phyloP scores from a whole-genome alignment of 441 rosid species.

The Populus hybrid region DNA sequence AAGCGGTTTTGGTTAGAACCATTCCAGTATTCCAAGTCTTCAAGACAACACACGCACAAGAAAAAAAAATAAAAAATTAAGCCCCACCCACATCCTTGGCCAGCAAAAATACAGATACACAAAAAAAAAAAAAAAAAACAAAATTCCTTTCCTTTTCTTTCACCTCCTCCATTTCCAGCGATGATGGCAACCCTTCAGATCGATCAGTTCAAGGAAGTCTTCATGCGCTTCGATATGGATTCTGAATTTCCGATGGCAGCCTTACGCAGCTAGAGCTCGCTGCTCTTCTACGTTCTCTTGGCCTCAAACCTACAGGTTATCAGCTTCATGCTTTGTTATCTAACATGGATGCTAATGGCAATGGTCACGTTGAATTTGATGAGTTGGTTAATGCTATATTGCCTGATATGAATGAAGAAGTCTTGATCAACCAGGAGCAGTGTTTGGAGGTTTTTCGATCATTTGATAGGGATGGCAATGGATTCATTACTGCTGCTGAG shows the following conservation, averaged over 20 bases:
- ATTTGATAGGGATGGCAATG: not conserved
- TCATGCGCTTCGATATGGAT: not conserved
- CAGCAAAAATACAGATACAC: not conserved
- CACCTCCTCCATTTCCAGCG: not conserved
- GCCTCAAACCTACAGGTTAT: not conserved
- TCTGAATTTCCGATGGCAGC: not conserved
- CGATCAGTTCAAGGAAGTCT: not conserved
- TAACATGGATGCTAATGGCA: not conserved
- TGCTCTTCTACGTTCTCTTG: not conserved
- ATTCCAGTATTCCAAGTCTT: too few relatives aligned
- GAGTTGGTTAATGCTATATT: not conserved
- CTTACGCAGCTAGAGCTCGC: not conserved
- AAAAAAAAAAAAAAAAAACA: too few relatives aligned
- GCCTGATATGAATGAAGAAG: not conserved
- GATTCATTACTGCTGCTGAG: not conserved
- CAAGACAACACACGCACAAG: too few relatives aligned
- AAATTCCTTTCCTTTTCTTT: not conserved
- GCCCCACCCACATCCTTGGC: too few relatives aligned
- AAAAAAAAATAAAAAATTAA: too few relatives aligned
- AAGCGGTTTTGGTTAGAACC: not conserved
- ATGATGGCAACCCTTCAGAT: not conserved
- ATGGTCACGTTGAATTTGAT: not conserved
- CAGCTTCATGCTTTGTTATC: not conserved
- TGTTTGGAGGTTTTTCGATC: not conserved
- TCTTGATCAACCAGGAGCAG: not conserved